Base-by-base conservation (phyloP, 306 rosid genomes). In the Citrullus mucosospermus region DNA sequence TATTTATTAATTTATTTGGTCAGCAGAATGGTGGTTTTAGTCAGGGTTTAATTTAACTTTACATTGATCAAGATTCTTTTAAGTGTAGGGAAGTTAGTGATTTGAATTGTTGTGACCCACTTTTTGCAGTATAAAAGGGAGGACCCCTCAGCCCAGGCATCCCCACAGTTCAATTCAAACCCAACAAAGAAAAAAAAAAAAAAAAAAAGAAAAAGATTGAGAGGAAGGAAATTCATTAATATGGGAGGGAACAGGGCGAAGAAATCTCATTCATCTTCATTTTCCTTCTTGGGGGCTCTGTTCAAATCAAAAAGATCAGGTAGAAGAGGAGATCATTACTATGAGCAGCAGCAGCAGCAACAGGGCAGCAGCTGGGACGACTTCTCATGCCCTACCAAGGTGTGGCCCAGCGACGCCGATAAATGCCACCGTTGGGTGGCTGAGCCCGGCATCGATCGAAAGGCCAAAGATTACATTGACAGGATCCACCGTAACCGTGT, bases 341-440 rank as follows among this genome's bases (percentile, higher is more conserved):
- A 84, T 14, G 14, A 48, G 4, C 54, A 48, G 17, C 54, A 48
- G 17, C 28, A 48, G 4, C 54, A 48, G 17, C 54, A 48, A 5
- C 54, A 48, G 13, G 57, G 20, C n/a, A 53, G 2, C 57, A 53
- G 3, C 9, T 53, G 57, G 57, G 90, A 89, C 3, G 90, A 85
- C 17, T 78, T 85, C 18, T 8, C 73, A 60, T 90, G 82, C 74
- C 50, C 78, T 1, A 58, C 81, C 20, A 90, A 78, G 86, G 87
- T 90, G 25, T 92, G 93, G 94, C 96, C 96, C 2, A 94, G 96
- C 62, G 95, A 92, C 11, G 93, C 82, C 28, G 98, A 94, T 82
- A 89, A 76, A 83, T 88, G 81, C 10, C 80, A 84, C 0, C 86
- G 82, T 81, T 87, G 91, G 6, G 93, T 90, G 0, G 97, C 94